phyloP scores from a whole-genome alignment of 257 asterid species.

The Dorcoceras hygrometricum region DNA sequence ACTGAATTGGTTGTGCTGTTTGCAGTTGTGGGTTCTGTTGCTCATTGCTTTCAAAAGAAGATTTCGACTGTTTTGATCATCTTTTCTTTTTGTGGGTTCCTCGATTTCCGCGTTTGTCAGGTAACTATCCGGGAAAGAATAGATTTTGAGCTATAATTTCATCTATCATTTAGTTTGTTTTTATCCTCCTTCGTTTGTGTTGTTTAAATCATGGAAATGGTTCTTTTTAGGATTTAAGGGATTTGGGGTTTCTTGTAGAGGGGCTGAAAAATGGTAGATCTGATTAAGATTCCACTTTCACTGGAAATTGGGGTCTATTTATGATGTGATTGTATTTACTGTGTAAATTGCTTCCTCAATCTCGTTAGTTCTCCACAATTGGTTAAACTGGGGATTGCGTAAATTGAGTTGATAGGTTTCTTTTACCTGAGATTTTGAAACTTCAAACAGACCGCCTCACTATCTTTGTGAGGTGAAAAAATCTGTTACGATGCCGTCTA shows the following conservation, averaged over 20 bases:
- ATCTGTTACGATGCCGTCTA: too few species aligned
- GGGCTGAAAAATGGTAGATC: conserved; percentile 15
- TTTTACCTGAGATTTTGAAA: too few species aligned
- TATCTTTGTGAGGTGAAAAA: too few species aligned
- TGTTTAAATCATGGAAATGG: not conserved
- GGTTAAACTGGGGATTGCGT: too few species aligned
- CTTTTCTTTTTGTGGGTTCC: conserved; percentile 18
- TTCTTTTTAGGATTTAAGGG: too few species aligned
- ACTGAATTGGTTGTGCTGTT: not conserved
- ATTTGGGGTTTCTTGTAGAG: not conserved
- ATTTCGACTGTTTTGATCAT: conserved; percentile 10
- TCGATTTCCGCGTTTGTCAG: conserved; percentile 18
- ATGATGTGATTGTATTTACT: not conserved
- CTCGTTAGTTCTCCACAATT: not conserved
- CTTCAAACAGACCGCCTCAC: too few species aligned
- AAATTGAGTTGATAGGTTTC: too few species aligned
- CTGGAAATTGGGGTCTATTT: not conserved
- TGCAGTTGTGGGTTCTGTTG: not conserved
- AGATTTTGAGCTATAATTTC: not conserved
- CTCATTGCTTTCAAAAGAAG: not conserved
- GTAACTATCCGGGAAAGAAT: conserved; percentile 13
- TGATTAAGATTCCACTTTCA: conserved; percentile 2
- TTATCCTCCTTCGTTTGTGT: conserved; percentile 13
- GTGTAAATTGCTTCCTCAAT: not conserved
- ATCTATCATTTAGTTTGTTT: not conserved